Base-by-base conservation (phyloP, 176 grass and related monocot species). In the Aegilops umbellulata region DNA sequence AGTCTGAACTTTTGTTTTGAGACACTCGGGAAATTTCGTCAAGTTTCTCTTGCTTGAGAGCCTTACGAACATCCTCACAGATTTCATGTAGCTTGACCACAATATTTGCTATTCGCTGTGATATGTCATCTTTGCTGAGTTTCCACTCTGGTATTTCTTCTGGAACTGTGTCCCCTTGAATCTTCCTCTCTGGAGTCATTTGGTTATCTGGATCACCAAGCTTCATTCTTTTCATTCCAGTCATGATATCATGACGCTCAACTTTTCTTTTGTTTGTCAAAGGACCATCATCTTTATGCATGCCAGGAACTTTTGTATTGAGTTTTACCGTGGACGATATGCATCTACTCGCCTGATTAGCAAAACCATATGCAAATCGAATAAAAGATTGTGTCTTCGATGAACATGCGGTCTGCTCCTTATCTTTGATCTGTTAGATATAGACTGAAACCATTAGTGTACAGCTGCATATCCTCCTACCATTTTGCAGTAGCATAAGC, bases 41-140 rank as follows among this genome's bases (percentile, higher is more conserved):
- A 55, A 85, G 64, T 36, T 85, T 85, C 14, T 85, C 83, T 69
- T 27, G 60, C 83, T 38, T 26, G n/a, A 85, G 83, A 42, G 41
- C 41, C 41, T 42, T 42, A 12, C 39, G 41, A 42, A 42, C 41
- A 42, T 42, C n/a, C n/a, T n/a, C n/a, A n/a, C n/a, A n/a, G n/a
- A n/a, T n/a, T n/a, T n/a, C n/a, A n/a, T n/a, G n/a, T 42, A 42
- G 41, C 41, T 42, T 10, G 41, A 42, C 41, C 41, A 42, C 41
- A 42, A 42, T 42, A 42, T 42, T 42, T 66, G 3, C 23, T 66
- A 77, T 85, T 8, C 6, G 36, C 12, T 1, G 39, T 7, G 26
- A 6, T 67, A 85, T 26, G 12, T 66, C 60, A 20, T 31, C 4
- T 47, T 17, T 76, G 34, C 2, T 49, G 26, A 76, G 7, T 76